Percentiles rank a stretch among this genome's conserved stretches.
phyloP scores from a whole-genome alignment of 1,139 yeast species.

The Nematodospora anomalae region DNA sequence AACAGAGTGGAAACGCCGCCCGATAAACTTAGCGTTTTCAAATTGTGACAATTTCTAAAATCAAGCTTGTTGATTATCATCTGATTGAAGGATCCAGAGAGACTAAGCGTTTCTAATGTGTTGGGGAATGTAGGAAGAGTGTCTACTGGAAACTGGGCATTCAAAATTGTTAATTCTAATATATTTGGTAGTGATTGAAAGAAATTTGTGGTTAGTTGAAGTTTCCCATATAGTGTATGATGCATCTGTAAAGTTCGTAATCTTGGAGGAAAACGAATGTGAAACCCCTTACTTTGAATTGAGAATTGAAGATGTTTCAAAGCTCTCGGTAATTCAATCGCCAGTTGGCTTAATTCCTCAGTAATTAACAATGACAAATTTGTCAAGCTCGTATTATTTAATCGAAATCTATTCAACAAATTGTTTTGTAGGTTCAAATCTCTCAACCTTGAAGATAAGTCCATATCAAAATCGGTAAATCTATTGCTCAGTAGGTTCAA shows the following conservation, averaged over 20 bases:
- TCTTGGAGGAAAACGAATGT: conserved; percentile 5
- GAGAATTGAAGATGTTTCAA: not conserved
- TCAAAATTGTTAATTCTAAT: conserved; percentile 5
- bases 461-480: no score
- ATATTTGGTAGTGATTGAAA: conserved; percentile 8
- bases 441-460: conserved; percentile 3
- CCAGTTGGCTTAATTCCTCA: no score
- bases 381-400: not conserved
- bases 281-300: conserved; percentile 1
- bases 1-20: conserved; percentile 9
- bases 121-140: conserved; percentile 3
- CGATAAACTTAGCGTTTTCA: conserved; percentile 5
- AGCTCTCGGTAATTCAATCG: no score
- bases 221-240: conserved; percentile 8
- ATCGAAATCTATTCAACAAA: conserved; percentile 5
- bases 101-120: conserved; percentile 5
- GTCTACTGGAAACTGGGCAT: conserved; percentile 4
- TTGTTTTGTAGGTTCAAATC: conserved; percentile 6
- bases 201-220: conserved; percentile 6
- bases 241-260: conserved; percentile 10
- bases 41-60: conserved; percentile 1
- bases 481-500: conserved; percentile 12
- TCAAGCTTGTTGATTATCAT: conserved; percentile 3
- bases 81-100: conserved; percentile 7
- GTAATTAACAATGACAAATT: no score